Evolutionary conservation across 345 rosid genomes (phyloP).

Genomic region (Abelmoschus esculentus): DNA sequence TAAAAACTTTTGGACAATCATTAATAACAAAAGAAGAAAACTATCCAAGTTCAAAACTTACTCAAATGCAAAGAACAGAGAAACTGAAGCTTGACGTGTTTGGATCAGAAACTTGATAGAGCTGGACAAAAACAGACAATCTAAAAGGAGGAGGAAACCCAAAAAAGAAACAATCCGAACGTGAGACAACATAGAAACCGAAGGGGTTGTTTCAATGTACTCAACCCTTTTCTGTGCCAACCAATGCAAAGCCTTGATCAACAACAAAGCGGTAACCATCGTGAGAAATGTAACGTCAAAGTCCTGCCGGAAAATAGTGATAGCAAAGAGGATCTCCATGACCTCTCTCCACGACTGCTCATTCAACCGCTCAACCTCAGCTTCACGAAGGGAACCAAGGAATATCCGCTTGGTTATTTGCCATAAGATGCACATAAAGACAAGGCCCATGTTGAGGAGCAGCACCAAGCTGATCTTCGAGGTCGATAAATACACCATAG

Average conservation of each 20-base stretch:
- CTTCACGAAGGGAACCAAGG: slow-evolving; percentile 17
- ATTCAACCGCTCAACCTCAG: slow-evolving; percentile 84
- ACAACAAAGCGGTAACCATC: slow-evolving; percentile 74
- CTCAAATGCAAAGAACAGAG: slow-evolving; percentile 93
- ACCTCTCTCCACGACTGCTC: slow-evolving; percentile 93
- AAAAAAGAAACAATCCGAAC: slow-evolving; percentile 72
- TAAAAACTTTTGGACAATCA: not conserved
- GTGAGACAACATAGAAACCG: slow-evolving; percentile 64
- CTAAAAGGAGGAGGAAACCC: slow-evolving; percentile 66
- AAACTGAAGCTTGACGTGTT: slow-evolving; percentile 70
- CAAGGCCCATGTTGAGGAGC: not conserved
- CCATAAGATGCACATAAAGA: not conserved
- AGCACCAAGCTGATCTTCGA: not conserved
- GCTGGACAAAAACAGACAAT: slow-evolving; percentile 51
- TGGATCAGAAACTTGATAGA: slow-evolving; percentile 49
- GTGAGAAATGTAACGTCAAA: slow-evolving; percentile 68
- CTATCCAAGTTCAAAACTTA: slow-evolving; percentile 29
- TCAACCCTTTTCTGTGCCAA: slow-evolving; percentile 92
- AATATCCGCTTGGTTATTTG: not conserved
- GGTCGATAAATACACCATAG: not conserved
- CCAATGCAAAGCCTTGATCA: slow-evolving; percentile 88
- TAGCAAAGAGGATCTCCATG: slow-evolving; percentile 91
- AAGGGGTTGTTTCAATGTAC: slow-evolving; percentile 89
- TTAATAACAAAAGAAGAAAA: slow-evolving; percentile 2
- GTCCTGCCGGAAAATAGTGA: slow-evolving; percentile 86